Percentiles rank a stretch among this genome's conserved stretches.
These are phyloP conservation scores for Cicer chorassanicum DNA, from an alignment of 306 rosid genomes.

Conservation along the genomic window DNA sequence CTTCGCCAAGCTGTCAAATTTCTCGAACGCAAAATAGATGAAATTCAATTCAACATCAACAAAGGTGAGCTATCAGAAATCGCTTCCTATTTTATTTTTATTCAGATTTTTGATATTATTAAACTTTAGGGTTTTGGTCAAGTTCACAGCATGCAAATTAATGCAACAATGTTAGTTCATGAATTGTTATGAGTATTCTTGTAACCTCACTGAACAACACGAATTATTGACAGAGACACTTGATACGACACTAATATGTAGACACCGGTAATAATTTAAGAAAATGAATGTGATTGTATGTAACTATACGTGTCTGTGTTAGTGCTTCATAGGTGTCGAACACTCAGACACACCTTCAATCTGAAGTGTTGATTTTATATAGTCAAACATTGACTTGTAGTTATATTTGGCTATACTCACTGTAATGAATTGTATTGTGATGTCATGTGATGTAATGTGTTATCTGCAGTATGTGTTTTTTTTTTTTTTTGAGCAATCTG, in stretches of 20 bases:
- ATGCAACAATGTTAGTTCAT: neutral
- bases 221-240: too few relatives aligned
- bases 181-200: neutral
- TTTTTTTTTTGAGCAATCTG: neutral
- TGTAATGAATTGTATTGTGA: neutral
- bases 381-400: neutral
- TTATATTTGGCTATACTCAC: neutral
- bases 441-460: neutral
- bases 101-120: neutral
- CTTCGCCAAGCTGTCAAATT: slow-evolving; percentile 67
- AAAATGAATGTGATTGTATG: neutral
- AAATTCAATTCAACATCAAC: slow-evolving; percentile 47
- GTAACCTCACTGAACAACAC: too few relatives aligned
- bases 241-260: neutral
- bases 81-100: neutral
- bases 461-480: slow-evolving; percentile 50
- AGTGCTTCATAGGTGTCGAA: neutral
- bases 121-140: neutral
- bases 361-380: neutral
- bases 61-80: slow-evolving; percentile 51
- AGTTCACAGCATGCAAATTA: neutral
- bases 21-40: slow-evolving; percentile 50
- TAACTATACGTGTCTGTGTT: neutral
- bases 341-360: neutral
- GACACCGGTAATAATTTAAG: neutral